These are phyloP conservation scores for Leishmania guyanensis DNA, from an alignment of 208 protist genomes.

Conservation along the genomic window DNA sequence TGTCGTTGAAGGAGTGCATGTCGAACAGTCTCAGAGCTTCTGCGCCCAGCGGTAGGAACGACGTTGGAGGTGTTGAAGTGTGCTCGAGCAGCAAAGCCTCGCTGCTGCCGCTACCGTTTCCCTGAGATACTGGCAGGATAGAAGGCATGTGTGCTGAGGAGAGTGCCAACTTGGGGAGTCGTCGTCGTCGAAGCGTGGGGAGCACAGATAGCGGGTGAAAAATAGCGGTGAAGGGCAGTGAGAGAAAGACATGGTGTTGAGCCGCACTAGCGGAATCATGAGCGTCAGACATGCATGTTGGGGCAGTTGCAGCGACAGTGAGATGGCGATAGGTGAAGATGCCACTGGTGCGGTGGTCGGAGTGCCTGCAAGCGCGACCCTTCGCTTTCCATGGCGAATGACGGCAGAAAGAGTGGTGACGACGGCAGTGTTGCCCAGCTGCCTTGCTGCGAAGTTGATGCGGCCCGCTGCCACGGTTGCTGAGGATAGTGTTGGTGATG, in stretches of 20 bases:
- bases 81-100: background rate
- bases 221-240: background rate
- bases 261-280: background rate
- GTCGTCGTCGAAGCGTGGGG: background rate
- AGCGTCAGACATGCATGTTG: background rate
- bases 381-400: background rate
- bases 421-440: background rate
- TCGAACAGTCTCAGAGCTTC: background rate
- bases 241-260: background rate
- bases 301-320: background rate
- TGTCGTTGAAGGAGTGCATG: background rate
- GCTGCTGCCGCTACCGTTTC: background rate
- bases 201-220: background rate
- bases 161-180: background rate
- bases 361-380: background rate
- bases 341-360: background rate
- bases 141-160: background rate
- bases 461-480: background rate
- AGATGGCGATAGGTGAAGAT: background rate
- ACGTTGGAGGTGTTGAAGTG: background rate
- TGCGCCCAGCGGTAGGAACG: no score
- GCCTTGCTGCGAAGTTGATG: background rate
- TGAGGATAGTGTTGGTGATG: background rate
- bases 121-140: background rate
- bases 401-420: background rate